These are phyloP conservation scores for Mycena sanguinolenta DNA, from an alignment of 768 basidiomycete genomes.

Conservation along the genomic window DNA sequence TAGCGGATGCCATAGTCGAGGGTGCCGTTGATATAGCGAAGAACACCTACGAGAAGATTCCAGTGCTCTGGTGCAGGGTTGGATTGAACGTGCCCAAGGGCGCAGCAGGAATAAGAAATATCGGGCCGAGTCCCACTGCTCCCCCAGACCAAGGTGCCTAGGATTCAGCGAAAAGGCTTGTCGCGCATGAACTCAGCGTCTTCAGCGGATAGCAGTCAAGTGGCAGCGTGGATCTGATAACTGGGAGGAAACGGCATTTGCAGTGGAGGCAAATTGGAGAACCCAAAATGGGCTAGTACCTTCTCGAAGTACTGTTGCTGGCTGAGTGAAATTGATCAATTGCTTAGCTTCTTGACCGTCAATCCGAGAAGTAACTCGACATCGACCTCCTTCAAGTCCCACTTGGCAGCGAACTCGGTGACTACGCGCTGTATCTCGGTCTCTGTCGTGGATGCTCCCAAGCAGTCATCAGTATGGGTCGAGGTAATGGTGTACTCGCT, in stretches of 20 bases:
- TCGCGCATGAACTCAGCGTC: constrained; percentile 33
- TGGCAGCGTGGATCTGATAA: constrained; percentile 1
- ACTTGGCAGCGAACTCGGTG: constrained; percentile 24
- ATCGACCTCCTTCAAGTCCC: too few species aligned
- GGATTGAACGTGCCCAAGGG: constrained; percentile 31
- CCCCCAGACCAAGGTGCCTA: too few species aligned
- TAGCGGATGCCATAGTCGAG: constrained; percentile 40
- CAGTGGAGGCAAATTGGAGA: constrained; percentile 2
- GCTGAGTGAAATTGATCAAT: constrained; percentile 8
- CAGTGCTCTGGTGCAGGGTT: constrained; percentile 45
- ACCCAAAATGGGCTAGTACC: constrained; percentile 15
- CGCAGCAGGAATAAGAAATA: constrained; percentile 19
- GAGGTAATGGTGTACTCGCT: constrained; percentile 22
- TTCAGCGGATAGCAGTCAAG: not conserved
- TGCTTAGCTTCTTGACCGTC: constrained; percentile 19
- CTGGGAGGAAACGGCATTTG: constrained; percentile 13
- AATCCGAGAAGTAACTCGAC: constrained; percentile 23
- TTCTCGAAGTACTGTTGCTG: constrained; percentile 21
- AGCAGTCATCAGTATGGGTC: constrained; percentile 26
- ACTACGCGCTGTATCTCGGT: constrained; percentile 21
- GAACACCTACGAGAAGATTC: constrained; percentile 41
- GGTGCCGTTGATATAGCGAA: constrained; percentile 49
- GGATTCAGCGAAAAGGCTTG: constrained; percentile 34
- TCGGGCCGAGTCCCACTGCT: too few species aligned
- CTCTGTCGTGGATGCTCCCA: constrained; percentile 17